Conservation (phyloP, 495 filamentous ascomycete species). For the Podospora pseudoanserina region DNA sequence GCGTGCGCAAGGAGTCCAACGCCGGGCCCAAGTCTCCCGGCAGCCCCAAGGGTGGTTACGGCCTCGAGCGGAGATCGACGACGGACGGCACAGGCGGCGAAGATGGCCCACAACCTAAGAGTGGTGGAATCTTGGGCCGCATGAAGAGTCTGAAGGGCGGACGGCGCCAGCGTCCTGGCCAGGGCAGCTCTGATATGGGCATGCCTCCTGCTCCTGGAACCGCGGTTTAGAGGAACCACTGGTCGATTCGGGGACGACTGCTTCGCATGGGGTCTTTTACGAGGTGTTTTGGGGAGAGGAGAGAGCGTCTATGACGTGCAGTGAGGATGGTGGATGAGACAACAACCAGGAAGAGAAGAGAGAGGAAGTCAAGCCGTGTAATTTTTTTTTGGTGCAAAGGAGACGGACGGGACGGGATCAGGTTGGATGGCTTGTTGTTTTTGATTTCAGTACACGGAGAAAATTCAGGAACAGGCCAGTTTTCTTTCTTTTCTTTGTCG, state of each 20-base stretch:
- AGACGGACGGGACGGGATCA: not conserved
- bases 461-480: not conserved
- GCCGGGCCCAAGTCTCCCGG: conserved; percentile 52
- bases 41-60: conserved; percentile 52
- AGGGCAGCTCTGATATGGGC: conserved; percentile 27
- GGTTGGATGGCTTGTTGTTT: not conserved
- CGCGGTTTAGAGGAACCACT: conserved; percentile 28
- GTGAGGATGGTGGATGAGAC: not conserved
- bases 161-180: conserved; percentile 37
- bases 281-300: not conserved
- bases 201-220: conserved; percentile 26
- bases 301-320: not conserved
- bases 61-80: conserved; percentile 66
- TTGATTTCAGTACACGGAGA: not conserved
- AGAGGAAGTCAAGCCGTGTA: not conserved
- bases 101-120: conserved; percentile 41
- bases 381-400: not conserved
- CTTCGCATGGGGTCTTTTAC: not conserved
- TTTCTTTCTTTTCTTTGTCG: not conserved
- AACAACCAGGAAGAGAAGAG: not conserved
- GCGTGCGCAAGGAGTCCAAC: conserved; percentile 39
- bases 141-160: conserved; percentile 82
- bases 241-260: conserved; percentile 7
- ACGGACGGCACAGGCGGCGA: conserved; percentile 53
- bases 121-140: conserved; percentile 66